Evolutionary conservation across 495 filamentous ascomycete species (phyloP).

Genomic region (Podospora pseudopauciseta): DNA sequence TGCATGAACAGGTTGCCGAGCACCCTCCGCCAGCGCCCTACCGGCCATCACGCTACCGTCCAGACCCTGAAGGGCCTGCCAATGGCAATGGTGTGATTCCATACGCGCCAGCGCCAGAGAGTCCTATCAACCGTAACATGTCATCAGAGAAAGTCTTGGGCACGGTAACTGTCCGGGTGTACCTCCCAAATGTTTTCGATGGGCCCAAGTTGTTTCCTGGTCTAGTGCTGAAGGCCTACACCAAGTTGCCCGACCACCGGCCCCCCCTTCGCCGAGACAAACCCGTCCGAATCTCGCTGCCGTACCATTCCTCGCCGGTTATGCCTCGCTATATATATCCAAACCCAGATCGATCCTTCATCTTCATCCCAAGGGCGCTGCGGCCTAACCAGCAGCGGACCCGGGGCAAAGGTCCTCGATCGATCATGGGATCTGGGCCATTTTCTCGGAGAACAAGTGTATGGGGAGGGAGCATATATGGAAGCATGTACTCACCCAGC

Average conservation of each 20-base stretch:
- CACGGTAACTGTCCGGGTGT: conserved; percentile 76
- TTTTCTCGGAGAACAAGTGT: conserved; percentile 68
- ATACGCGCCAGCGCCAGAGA: conserved; percentile 40
- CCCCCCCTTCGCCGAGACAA: conserved; percentile 95
- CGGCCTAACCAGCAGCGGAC: conserved; percentile 86
- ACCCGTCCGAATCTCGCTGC: conserved; percentile 90
- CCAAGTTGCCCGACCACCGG: conserved; percentile 88
- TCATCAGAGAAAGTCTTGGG: conserved; percentile 61
- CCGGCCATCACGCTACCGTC: conserved; percentile 34
- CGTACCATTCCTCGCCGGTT: conserved; percentile 51
- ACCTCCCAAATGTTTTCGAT: conserved; percentile 66
- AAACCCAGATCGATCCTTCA: conserved; percentile 83
- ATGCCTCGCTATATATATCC: conserved; percentile 87
- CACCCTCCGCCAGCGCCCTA: conserved; percentile 29
- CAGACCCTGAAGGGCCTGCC: conserved; percentile 40
- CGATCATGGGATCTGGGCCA: conserved; percentile 61
- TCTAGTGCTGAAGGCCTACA: conserved; percentile 79
- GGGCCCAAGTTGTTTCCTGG: conserved; percentile 64
- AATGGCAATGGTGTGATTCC: conserved; percentile 46
- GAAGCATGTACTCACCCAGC: conserved; percentile 84
- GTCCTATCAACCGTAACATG: conserved; percentile 56
- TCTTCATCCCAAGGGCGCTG: conserved; percentile 93
- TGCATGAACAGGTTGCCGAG: conserved; percentile 76
- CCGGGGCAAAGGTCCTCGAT: conserved; percentile 63
- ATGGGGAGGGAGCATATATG: conserved; percentile 68